These are phyloP conservation scores for Globisporangium sylvaticum DNA, from an alignment of 352 stramenopile genomes.

Conservation along the genomic window DNA sequence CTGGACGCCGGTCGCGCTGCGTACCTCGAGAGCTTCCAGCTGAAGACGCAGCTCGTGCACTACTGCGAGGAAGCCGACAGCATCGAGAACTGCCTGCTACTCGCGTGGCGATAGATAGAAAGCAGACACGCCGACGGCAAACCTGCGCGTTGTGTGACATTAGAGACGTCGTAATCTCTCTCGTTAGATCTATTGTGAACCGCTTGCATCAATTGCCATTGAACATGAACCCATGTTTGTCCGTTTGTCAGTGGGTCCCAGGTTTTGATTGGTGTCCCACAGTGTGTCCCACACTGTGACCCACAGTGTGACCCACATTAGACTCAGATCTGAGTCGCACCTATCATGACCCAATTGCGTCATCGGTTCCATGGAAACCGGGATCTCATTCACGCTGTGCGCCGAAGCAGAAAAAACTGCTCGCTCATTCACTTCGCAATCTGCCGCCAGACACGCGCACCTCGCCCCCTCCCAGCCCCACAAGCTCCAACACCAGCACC, in stretches of 20 bases:
- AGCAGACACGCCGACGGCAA: not conserved
- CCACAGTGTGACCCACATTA: not conserved
- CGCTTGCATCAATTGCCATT: not conserved
- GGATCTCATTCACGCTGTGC: not conserved
- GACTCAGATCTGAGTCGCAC: slow-evolving; percentile 6
- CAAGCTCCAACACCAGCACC: not conserved
- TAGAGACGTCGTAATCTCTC: not conserved
- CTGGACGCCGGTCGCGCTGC: slow-evolving; percentile 63
- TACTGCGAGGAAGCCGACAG: slow-evolving; percentile 75
- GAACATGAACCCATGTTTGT: not conserved
- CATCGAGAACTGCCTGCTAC: slow-evolving; percentile 77
- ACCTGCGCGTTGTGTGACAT: not conserved
- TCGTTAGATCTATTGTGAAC: not conserved
- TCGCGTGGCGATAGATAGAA: slow-evolving; percentile 43
- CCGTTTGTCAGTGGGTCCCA: not conserved
- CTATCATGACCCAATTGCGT: not conserved
- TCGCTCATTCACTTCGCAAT: not conserved
- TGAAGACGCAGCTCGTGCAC: slow-evolving; percentile 70
- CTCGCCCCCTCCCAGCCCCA: not conserved
- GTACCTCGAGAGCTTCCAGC: slow-evolving; percentile 42
- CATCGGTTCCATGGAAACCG: not conserved
- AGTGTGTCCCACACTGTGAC: not conserved
- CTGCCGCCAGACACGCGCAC: not conserved
- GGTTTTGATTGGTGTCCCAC: not conserved
- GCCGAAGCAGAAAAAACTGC: slow-evolving; percentile 4